phyloP scores from a whole-genome alignment of 768 basidiomycete genomes.

The Amanita polypyramis region DNA sequence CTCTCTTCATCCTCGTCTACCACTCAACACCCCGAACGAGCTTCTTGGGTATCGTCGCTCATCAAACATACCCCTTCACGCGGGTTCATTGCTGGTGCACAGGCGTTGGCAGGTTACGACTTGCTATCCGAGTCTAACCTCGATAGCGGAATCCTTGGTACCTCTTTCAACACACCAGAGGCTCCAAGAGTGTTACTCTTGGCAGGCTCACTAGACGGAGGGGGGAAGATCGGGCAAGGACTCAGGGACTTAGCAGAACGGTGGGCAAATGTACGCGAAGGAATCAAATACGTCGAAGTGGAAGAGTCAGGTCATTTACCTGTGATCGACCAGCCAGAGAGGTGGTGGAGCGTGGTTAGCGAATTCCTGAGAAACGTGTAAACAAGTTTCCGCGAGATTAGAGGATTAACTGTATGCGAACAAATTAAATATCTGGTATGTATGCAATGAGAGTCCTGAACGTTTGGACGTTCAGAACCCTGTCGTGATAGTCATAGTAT shows the following conservation, averaged over 20 bases:
- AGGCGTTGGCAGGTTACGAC: slow-evolving; percentile 36
- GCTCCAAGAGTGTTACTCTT: slow-evolving; percentile 26
- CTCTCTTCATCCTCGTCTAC: slow-evolving; percentile 5
- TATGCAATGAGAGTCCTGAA: neutral
- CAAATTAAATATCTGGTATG: neutral
- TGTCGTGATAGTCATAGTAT: neutral
- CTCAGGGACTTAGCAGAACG: slow-evolving; percentile 22
- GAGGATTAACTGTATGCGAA: neutral
- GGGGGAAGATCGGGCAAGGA: slow-evolving; percentile 31
- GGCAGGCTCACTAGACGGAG: slow-evolving; percentile 38
- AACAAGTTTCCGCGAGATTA: neutral
- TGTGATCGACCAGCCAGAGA: slow-evolving; percentile 38
- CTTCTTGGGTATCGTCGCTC: slow-evolving; percentile 24
- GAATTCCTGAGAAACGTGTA: slow-evolving; percentile 12
- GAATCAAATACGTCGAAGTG: slow-evolving; percentile 22
- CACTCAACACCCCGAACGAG: slow-evolving; percentile 7
- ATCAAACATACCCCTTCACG: slow-evolving; percentile 26
- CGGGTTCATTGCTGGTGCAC: slow-evolving; percentile 37
- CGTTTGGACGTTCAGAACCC: neutral
- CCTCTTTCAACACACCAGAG: slow-evolving; percentile 15
- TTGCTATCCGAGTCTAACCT: slow-evolving; percentile 11
- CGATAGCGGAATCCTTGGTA: neutral
- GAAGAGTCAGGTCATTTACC: slow-evolving; percentile 36
- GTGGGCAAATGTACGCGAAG: slow-evolving; percentile 20
- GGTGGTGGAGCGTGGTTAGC: slow-evolving; percentile 25